Evolutionary conservation across 2,329 filamentous ascomycete species (phyloP).

Genomic region (Orbilia brochopaga): DNA sequence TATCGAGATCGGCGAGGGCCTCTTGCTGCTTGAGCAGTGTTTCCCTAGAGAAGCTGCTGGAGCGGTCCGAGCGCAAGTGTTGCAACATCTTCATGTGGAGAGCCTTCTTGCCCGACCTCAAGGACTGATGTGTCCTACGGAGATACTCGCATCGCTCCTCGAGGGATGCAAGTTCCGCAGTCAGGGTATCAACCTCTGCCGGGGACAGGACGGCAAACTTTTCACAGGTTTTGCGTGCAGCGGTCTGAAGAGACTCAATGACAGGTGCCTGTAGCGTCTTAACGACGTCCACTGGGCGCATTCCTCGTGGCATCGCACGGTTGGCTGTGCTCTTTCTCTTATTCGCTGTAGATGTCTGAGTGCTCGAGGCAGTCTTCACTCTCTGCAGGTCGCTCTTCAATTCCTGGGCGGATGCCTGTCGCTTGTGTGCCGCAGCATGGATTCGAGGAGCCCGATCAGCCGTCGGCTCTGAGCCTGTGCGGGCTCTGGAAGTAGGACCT

Average conservation of each 20-base stretch:
- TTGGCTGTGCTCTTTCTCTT: slow-evolving; percentile 51
- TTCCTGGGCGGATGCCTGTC: slow-evolving; percentile 35
- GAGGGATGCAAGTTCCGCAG: slow-evolving; percentile 74
- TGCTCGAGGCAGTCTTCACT: slow-evolving; percentile 22
- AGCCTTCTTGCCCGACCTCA: slow-evolving; percentile 76
- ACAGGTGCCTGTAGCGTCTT: slow-evolving; percentile 63
- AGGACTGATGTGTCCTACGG: slow-evolving; percentile 74
- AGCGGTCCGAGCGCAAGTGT: slow-evolving; percentile 73
- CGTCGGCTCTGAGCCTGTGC: slow-evolving; percentile 35
- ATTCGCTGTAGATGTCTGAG: slow-evolving; percentile 17
- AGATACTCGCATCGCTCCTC: slow-evolving; percentile 82
- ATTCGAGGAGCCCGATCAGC: slow-evolving; percentile 16
- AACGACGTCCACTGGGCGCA: slow-evolving; percentile 64
- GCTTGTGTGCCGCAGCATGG: slow-evolving; percentile 16
- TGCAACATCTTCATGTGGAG: slow-evolving; percentile 78
- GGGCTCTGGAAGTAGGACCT: slow-evolving; percentile 11
- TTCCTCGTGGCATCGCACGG: slow-evolving; percentile 67
- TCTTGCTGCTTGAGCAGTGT: slow-evolving; percentile 81
- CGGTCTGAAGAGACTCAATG: slow-evolving; percentile 64
- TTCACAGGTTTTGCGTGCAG: slow-evolving; percentile 68
- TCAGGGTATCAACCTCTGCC: slow-evolving; percentile 70
- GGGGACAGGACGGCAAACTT: slow-evolving; percentile 70
- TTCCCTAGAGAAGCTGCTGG: slow-evolving; percentile 74
- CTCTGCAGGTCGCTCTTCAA: slow-evolving; percentile 32
- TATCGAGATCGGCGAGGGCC: slow-evolving; percentile 75